Evolutionary conservation across 495 filamentous ascomycete species (phyloP), one percentile per base, ranked within the genome.

Genomic region (Stereocaulon alpinum): DNA sequence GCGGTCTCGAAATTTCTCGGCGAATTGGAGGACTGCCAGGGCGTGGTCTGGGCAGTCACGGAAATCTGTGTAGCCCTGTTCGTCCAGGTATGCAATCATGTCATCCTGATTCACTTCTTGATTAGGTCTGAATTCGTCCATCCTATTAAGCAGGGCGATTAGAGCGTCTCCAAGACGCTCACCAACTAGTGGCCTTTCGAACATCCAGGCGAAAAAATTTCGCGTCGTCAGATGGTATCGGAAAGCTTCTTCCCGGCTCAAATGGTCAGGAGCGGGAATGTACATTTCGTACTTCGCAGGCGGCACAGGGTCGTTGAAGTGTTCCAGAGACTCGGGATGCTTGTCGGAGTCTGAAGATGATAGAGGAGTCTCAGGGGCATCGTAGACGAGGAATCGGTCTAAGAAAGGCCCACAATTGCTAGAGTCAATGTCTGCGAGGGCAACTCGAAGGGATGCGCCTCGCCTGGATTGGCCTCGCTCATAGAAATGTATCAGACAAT

Each of bases 121-220:
- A 0, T 69, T 64, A 11, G 71, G 68, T 52, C 81, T 71, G 51
- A 80, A 80, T 17, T 82, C 74, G 34, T 76, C 69, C 75, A 88
- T 78, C 37, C 77, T 78, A 55, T 80, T 72, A 48, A 84, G 63
- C 34, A 88, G 74, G 34, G 72, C 70, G n/a, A 82, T 72, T 27
- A 87, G 64, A 2, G 82, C 71, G 40, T 69, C 65, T 7, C 85
- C 82, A 30, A 88, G 73, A 57, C 75, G 72, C 27, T 72, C 70
- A 2, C 85, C 85, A 14, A 86, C 83, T 42, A 87, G 60, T 0
- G 85, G 78, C 57, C 76, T 79, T 11, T 74, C 70, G 61, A 81
- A 78, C 12, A 85, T 68, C 72, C 78, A 87, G 41, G 85, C 84
- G 56, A 87, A 82, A 63, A 87, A 79, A 60, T 88, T 88, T n/a